Base-by-base conservation (phyloP, 306 rosid genomes). In the Fragaria ananassa region DNA sequence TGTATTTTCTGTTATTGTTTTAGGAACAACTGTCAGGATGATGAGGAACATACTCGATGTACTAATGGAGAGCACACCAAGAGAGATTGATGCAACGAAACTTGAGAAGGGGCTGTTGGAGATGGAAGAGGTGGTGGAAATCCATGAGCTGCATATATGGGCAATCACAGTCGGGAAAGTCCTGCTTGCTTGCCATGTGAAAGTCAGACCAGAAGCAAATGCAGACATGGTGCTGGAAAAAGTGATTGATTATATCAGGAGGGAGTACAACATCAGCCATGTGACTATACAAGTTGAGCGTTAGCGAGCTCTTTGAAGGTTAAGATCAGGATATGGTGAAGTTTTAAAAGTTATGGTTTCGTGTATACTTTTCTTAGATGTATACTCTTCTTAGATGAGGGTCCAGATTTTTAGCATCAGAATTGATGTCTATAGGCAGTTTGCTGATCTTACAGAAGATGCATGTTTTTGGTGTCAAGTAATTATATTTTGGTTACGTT, bases 101-200 rank as follows among this genome's bases (percentile, higher is more conserved):
- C 90, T 91, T 5, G 90, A 89, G 70, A 84, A 39, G 4, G 93
- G 93, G 53, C 66, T 89, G 60, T 35, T 91, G 80, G 88, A 87
- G 78, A 87, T 91, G 90, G 93, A 87, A 8, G 96, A 89, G 74
- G 93, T 91, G 60, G 86, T 86, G 76, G 96, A 91, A 51, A 82
- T 91, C 79, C 96, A 91, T 80, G 96, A 91, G 83, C 85, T 91
- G 72, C 96, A 89, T 66, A 88, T 91, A 70, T 89, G 96, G 93
- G 91, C 96, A 68, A 91, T 91, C 21, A 91, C 96, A 6, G 91
- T 91, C 13, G 93, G 96, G 27, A 91, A 91, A 79, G 72, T 89
- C 79, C 80, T 91, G 8, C 78, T 91, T 29, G 96, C 96, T 45
- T 91, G 93, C 80, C 96, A 91, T 87, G 93, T 91, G 66, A 91